phyloP scores from a whole-genome alignment of 2,329 filamentous ascomycete species.

The Colletotrichum liaoningense region DNA sequence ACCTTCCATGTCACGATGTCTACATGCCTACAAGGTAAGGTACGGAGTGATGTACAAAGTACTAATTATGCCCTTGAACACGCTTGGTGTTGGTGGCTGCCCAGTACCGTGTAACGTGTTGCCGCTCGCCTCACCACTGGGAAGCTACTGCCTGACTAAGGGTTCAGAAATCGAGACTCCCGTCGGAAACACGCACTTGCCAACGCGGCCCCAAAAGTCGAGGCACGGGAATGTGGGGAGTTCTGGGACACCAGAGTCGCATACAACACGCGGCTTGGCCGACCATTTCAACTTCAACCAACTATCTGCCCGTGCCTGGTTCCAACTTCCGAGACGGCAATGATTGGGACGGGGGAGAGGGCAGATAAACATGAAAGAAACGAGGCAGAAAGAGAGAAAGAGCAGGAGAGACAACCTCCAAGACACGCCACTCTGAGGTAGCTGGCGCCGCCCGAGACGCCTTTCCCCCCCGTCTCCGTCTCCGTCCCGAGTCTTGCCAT shows the following conservation, averaged over 20 bases:
- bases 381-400: not conserved
- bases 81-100: not conserved
- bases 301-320: not conserved
- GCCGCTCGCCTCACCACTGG: not conserved
- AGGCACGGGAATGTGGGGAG: not conserved
- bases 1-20: not conserved
- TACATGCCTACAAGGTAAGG: not conserved
- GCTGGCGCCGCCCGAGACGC: not conserved
- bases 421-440: not conserved
- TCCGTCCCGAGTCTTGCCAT: not conserved
- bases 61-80: not conserved
- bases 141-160: slow-evolving; percentile 1
- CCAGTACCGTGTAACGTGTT: not conserved
- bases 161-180: not conserved
- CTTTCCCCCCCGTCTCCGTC: no score
- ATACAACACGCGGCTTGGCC: not conserved
- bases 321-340: not conserved
- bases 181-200: not conserved
- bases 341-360: no score
- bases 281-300: not conserved
- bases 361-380: not conserved
- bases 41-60: no score
- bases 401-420: not conserved
- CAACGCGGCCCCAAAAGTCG: not conserved
- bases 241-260: not conserved